Percentiles rank a stretch among this genome's conserved stretches.
phyloP scores from a whole-genome alignment of 495 filamentous ascomycete species.

The Pyronema domesticum region DNA sequence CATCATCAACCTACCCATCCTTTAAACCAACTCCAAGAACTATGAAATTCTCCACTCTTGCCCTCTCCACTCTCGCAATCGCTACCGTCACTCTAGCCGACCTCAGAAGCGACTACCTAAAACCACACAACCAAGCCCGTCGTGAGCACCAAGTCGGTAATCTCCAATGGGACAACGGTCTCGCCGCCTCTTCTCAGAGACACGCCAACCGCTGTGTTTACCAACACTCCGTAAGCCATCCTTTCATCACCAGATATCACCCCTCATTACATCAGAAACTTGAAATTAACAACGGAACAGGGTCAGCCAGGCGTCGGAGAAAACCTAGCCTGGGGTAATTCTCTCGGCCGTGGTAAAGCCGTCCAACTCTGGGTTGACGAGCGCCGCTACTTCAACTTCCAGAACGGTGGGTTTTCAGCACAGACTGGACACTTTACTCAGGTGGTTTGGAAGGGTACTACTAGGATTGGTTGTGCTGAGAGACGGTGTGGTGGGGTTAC shows the following conservation, averaged over 20 bases:
- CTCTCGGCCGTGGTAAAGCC: background rate
- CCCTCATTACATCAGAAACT: too few species aligned
- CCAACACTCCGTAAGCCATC: background rate
- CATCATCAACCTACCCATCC: too few species aligned
- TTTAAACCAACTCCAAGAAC: too few species aligned
- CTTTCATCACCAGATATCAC: too few species aligned
- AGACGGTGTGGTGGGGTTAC: background rate
- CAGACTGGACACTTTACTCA: background rate
- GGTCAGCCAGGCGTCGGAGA: background rate
- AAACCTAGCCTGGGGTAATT: background rate
- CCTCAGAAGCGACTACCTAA: too few species aligned
- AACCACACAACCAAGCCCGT: too few species aligned
- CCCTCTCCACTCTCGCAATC: too few species aligned
- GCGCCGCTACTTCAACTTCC: background rate
- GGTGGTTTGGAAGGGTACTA: background rate
- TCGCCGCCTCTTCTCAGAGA: too few species aligned
- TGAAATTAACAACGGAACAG: background rate
- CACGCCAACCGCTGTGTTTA: background rate
- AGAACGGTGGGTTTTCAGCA: background rate
- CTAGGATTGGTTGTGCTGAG: background rate
- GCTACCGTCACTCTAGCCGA: too few species aligned
- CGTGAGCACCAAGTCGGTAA: too few species aligned
- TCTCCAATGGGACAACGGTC: too few species aligned
- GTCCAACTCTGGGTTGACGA: background rate
- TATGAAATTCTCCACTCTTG: too few species aligned